These are phyloP conservation scores for Poronia punctata DNA, from an alignment of 495 filamentous ascomycete species.

Conservation along the genomic window DNA sequence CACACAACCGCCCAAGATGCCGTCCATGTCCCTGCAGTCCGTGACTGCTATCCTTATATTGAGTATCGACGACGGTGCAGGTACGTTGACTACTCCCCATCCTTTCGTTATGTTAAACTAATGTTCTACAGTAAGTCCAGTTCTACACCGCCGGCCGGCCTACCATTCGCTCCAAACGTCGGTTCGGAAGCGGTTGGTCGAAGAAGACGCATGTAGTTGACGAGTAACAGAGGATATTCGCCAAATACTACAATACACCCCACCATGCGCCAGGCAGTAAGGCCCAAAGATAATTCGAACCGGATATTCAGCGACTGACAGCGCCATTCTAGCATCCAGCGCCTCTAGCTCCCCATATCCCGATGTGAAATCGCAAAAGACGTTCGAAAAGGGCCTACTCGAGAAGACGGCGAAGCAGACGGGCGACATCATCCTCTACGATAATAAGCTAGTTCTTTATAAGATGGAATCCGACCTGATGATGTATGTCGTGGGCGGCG, in stretches of 20 bases:
- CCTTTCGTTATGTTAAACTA: neutral
- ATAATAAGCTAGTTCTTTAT: constrained; percentile 90
- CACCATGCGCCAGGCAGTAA: constrained; percentile 56
- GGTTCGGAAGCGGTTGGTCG: too few relatives aligned
- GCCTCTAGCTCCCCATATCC: constrained; percentile 66
- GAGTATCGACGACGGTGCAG: constrained; percentile 72
- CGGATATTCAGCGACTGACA: neutral
- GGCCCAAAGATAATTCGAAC: neutral
- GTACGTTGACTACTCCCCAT: constrained; percentile 1
- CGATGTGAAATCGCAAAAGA: constrained; percentile 82
- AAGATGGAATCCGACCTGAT: constrained; percentile 97
- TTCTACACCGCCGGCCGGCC: too few relatives aligned
- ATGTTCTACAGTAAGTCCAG: constrained; percentile 8
- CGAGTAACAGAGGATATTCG: constrained; percentile 58
- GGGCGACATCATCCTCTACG: constrained; percentile 93
- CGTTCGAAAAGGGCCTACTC: constrained; percentile 91
- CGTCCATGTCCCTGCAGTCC: constrained; percentile 76
- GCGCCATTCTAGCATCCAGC: constrained; percentile 12
- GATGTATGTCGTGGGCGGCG: constrained; percentile 87
- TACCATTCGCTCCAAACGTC: too few relatives aligned
- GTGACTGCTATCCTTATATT: constrained; percentile 91
- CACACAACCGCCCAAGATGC: constrained; percentile 27
- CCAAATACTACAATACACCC: constrained; percentile 90
- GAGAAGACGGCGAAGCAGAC: constrained; percentile 95
- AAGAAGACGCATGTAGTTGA: too few relatives aligned